A percentile compares a stretch with the other conserved stretches of the same genome.
phyloP scores from a whole-genome alignment of 805 yeast species.

The Lachancea waltii region DNA sequence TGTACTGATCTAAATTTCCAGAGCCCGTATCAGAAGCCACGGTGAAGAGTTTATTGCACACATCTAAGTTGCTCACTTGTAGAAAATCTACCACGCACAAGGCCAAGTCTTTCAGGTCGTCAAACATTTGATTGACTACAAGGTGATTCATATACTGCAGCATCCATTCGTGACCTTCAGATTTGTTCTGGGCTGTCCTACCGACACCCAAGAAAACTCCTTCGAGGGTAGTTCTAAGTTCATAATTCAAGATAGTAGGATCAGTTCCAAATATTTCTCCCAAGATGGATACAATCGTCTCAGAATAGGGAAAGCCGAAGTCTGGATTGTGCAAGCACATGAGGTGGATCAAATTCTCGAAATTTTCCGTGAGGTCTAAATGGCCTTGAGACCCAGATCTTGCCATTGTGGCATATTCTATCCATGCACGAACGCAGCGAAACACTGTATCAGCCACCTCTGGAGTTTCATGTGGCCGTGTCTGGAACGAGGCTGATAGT shows the following conservation, averaged over 20 bases:
- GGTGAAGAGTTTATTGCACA: conserved; percentile 31
- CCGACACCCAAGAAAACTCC: conserved; percentile 29
- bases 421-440: conserved; percentile 28
- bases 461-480: conserved; percentile 1
- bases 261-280: conserved; percentile 27
- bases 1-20: conserved; percentile 30
- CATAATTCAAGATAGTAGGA: conserved; percentile 27
- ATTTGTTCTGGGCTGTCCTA: conserved; percentile 14
- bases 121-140: conserved; percentile 27
- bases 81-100: conserved; percentile 30
- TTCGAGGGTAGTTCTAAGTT: conserved; percentile 27
- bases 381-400: conserved; percentile 24
- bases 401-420: conserved; percentile 27
- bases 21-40: conserved; percentile 10
- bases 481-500: conserved; percentile 1
- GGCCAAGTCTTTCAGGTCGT: conserved; percentile 30
- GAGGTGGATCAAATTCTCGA: conserved; percentile 23
- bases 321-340: conserved; percentile 27
- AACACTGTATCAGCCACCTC: conserved; percentile 16
- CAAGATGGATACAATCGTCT: conserved; percentile 23
- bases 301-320: conserved; percentile 23
- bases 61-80: conserved; percentile 28
- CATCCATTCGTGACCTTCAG: conserved; percentile 29
- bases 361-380: conserved; percentile 29
- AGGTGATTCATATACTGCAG: conserved; percentile 30